A percentile compares a stretch with the other conserved stretches of the same genome.
Conservation (phyloP, 208 protist genomes). For the Trypanosoma melophagium region DNA sequence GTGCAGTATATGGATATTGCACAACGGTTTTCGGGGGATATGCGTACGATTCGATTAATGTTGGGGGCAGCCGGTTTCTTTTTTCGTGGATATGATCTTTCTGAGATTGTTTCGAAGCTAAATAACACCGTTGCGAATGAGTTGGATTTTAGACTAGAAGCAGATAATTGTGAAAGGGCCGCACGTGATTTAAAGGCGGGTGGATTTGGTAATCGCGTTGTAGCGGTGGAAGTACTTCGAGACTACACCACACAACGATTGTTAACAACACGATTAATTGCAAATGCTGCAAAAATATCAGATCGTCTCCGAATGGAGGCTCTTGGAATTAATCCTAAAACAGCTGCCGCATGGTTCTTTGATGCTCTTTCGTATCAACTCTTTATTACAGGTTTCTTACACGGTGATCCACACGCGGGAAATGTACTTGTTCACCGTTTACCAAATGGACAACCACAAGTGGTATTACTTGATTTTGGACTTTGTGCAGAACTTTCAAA, state of each 20-base stretch:
- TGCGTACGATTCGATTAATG: conserved; percentile 85
- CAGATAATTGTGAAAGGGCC: conserved; percentile 85
- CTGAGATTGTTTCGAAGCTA: conserved; percentile 79
- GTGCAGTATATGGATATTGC: conserved; percentile 91
- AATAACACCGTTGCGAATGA: conserved; percentile 89
- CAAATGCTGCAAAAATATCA: conserved; percentile 73
- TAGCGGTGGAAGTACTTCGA: conserved; percentile 63
- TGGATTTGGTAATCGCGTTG: conserved; percentile 73
- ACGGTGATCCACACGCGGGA: conserved; percentile 93
- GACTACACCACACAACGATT: conserved; percentile 67
- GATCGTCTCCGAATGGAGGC: conserved; percentile 61
- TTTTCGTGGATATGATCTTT: conserved; percentile 88
- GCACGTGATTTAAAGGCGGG: conserved; percentile 61
- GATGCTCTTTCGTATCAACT: conserved; percentile 93
- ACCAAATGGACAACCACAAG: conserved; percentile 59
- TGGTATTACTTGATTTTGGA: conserved; percentile 95
- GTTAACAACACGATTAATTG: conserved; percentile 69
- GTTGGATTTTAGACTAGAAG: conserved; percentile 94
- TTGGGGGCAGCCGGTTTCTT: conserved; percentile 63
- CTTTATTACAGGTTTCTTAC: conserved; percentile 93
- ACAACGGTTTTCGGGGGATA: conserved; percentile 85
- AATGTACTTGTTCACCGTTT: conserved; percentile 90
- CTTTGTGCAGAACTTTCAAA: conserved; percentile 90
- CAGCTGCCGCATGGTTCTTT: conserved; percentile 72
- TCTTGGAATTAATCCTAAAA: conserved; percentile 49